A percentile compares a stretch with the other conserved stretches of the same genome.
Conservation (phyloP, 345 rosid species). For the Camelina neglecta region DNA sequence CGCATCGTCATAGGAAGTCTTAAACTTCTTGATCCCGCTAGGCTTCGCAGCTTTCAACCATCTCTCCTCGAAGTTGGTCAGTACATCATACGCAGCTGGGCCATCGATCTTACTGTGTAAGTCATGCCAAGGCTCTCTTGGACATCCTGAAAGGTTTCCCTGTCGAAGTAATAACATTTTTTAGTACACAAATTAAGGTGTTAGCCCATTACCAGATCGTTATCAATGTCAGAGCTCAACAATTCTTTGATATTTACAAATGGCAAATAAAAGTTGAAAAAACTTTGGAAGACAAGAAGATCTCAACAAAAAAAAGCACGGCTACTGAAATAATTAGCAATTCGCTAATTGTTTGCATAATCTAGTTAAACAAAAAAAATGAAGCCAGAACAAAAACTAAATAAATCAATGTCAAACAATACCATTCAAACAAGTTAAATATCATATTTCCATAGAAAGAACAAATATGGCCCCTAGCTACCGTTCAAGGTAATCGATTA, state of each 20-base stretch:
- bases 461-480: conserved; percentile 2
- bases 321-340: neutral
- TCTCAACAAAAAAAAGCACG: neutral
- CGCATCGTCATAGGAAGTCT: conserved; percentile 65
- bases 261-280: neutral
- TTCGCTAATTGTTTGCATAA: neutral
- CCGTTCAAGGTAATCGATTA: conserved; percentile 9
- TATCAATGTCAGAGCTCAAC: conserved; percentile 10
- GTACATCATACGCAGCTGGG: conserved; percentile 86
- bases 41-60: conserved; percentile 84
- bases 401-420: neutral
- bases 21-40: conserved; percentile 67
- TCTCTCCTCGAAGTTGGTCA: conserved; percentile 83
- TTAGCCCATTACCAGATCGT: neutral
- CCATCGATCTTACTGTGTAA: conserved; percentile 83
- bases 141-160: conserved; percentile 76
- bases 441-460: neutral
- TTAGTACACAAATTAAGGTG: conserved; percentile 1
- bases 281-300: neutral
- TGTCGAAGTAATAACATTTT: conserved; percentile 33
- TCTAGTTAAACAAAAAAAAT: neutral
- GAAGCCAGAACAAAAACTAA: conserved; percentile 5
- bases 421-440: conserved; percentile 6
- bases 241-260: conserved; percentile 12
- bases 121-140: conserved; percentile 97